Evolutionary conservation across 306 rosid genomes (phyloP), one percentile per base, ranked within the genome.

Genomic region (Cucurbita pepo): DNA sequence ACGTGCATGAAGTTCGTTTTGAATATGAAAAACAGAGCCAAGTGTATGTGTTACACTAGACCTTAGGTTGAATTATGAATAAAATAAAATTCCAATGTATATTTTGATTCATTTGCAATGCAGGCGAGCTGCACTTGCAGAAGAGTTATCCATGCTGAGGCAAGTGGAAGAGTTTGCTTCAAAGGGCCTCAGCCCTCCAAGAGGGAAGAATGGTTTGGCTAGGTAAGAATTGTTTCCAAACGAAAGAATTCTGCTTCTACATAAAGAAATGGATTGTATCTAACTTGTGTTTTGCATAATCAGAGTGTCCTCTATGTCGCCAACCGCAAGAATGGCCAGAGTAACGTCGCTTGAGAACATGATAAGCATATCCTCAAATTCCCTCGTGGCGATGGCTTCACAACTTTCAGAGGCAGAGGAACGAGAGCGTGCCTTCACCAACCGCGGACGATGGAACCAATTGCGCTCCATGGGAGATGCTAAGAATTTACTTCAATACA

Each of bases 401-500:
- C 99, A 95, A 83, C 97, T 95, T 80, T 95, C 99, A 2, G 99
- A 95, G 85, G 97, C 97, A 77, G 99, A 95, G 88, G 99, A 95
- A 79, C 80, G 99, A 74, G 99, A 91, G 44, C 92, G 97, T 59
- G 96, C 97, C 69, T 95, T 95, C 81, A 79, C 95, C 56, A 91
- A 82, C 80, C 92, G 99, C 13, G 99, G 99, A 70, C 97, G 97
- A 74, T 95, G 99, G 99, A 95, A 80, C 80, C 99, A 91, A 71
- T 77, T 95, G 85, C 99, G 99, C 58, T 95, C 99, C 73, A 91
- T 95, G 97, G 96, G 91, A 77, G 97, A 95, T 69, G 96, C 99
- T 78, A 95, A 95, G 81, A 91, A 85, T 82, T 83, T 95, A 82
- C 99, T 95, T 71, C 99, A 91, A 69, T 85, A 89, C 78, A 95